Base-by-base conservation (phyloP, 768 basidiomycete species). In the Tylopilus felleus region DNA sequence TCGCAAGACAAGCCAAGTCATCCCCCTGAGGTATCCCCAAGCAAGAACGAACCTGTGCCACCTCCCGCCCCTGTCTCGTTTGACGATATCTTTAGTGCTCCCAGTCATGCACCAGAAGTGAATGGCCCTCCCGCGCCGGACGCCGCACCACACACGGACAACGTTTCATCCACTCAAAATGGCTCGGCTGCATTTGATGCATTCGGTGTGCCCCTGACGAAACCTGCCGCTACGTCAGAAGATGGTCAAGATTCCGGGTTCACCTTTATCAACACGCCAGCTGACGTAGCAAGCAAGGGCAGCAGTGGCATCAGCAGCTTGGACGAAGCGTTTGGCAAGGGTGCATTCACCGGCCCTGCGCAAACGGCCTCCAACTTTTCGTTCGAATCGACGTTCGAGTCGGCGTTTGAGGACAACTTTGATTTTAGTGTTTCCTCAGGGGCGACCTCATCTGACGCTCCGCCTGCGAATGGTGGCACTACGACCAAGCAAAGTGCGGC, bases 361-460 rank as follows among this genome's bases (percentile, higher is more conserved):
- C 60, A 70, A 35, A 57, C 65, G 1, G 47, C 43, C 7, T 68
- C 72, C 8, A 64, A 71, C 22, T 82, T 89, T 60, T 77, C 83
- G 4, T 90, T 92, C 51, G 87, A 86, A 50, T 74, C 81, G n/a
- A n/a, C 82, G 4, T 90, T 92, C 51, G 87, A 86, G 50, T 74
- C 81, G n/a, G 38, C n/a, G 17, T 84, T 85, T 57, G 83, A 83
- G 22, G 81, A 83, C 58, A 76, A 80, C 55, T 90, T 90, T 63
- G 86, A 90, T 67, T 86, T 85, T 52, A 60, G 56, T 13, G 63
- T 72, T 44, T 75, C 78, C 8, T 66, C 75, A 5, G 72, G 69
- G 36, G 14, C 65, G 43, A 58, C 73, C 22, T 45, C 65, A 14
- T 54, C 61, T 22, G 59, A 55, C 41, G 49, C 47, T 22, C 55